phyloP scores from a whole-genome alignment of 352 stramenopile genomes.

The Globisporangium nodosum region DNA sequence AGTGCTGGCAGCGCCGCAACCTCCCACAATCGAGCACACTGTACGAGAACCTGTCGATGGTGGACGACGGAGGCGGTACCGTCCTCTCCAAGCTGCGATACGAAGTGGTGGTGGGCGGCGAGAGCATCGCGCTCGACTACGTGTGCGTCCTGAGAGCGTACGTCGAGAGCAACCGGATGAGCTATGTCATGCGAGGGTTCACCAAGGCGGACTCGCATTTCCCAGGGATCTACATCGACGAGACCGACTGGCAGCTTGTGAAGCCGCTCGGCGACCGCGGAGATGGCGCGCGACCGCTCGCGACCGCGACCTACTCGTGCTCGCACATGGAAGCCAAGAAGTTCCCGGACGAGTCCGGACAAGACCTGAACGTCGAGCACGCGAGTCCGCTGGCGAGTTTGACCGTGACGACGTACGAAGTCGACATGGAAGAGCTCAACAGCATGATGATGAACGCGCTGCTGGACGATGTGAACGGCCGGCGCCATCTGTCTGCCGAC shows the following conservation, averaged over 20 bases:
- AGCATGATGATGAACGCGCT: conserved; percentile 8
- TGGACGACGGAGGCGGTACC: neutral
- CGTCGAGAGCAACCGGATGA: neutral
- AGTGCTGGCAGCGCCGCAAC: conserved; percentile 6
- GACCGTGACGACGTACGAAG: neutral
- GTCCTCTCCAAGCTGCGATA: conserved; percentile 3
- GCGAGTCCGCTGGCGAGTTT: conserved; percentile 2
- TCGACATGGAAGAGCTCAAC: conserved; percentile 3
- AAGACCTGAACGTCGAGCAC: neutral
- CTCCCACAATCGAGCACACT: neutral
- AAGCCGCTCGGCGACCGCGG: neutral
- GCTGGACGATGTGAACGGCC: neutral
- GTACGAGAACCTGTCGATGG: neutral
- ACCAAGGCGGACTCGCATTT: conserved; percentile 8
- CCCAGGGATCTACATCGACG: conserved; percentile 11
- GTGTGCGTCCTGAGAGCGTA: conserved; percentile 2
- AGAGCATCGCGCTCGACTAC: conserved; percentile 2
- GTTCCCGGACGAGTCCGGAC: neutral
- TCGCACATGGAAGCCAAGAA: conserved; percentile 5
- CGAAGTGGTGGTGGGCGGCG: conserved; percentile 1
- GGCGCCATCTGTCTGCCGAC: neutral
- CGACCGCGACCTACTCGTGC: conserved; percentile 6
- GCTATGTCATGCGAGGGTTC: neutral
- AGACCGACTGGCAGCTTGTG: conserved; percentile 10
- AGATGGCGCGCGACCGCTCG: neutral